These are phyloP conservation scores for Ziziphus jujuba DNA, from an alignment of 306 rosid genomes.

Conservation along the genomic window DNA sequence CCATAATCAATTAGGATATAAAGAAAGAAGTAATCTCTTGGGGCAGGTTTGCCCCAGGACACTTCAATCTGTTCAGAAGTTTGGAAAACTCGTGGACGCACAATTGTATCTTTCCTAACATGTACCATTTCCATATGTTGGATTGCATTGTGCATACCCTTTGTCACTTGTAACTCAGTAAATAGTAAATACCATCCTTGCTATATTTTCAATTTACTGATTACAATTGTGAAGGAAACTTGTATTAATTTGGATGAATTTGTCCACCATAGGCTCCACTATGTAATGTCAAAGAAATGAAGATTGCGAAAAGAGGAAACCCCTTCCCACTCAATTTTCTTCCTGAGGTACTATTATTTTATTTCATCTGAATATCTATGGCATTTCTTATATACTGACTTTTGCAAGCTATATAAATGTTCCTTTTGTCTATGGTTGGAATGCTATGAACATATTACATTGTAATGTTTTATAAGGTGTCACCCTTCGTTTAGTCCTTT, in stretches of 20 bases:
- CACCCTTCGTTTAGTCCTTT: neutral
- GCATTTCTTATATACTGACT: conserved; percentile 3
- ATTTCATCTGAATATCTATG: conserved; percentile 13
- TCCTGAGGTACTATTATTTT: conserved; percentile 70
- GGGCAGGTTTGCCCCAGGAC: neutral
- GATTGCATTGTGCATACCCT: neutral
- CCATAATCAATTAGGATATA: conserved; percentile 3
- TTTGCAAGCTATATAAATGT: neutral
- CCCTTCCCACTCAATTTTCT: conserved; percentile 76
- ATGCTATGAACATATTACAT: neutral
- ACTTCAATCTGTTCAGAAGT: neutral
- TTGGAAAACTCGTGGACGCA: conserved; percentile 5
- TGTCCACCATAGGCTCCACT: conserved; percentile 70
- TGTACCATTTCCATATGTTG: neutral
- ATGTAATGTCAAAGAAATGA: conserved; percentile 66
- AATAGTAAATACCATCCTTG: neutral
- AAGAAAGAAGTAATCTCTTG: neutral
- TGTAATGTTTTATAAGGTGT: neutral
- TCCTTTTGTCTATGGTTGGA: neutral
- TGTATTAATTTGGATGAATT: conserved; percentile 22
- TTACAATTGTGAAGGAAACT: neutral
- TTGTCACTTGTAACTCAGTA: neutral
- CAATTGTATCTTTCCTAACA: neutral
- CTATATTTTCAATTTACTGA: neutral
- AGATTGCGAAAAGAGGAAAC: conserved; percentile 57